These are phyloP conservation scores for Phytophthora multivora DNA, from an alignment of 352 stramenopile species.

Conservation along the genomic window DNA sequence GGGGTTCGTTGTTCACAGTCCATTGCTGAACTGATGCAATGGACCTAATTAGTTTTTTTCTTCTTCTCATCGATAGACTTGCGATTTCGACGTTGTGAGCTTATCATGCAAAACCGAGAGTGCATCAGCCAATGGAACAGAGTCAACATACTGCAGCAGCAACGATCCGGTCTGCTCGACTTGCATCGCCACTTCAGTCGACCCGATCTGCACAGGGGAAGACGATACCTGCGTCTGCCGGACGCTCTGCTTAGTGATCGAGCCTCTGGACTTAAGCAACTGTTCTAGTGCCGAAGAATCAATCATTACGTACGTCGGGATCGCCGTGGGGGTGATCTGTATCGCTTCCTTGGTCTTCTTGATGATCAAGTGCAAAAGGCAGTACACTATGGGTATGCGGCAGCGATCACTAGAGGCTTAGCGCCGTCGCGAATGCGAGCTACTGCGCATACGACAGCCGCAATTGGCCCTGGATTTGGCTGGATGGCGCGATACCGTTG, in stretches of 20 bases:
- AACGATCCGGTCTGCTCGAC: slow-evolving; percentile 30
- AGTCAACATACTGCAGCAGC: slow-evolving; percentile 29
- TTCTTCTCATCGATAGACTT: slow-evolving; percentile 22
- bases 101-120: slow-evolving; percentile 29
- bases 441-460: slow-evolving; percentile 23
- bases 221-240: slow-evolving; percentile 39
- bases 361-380: slow-evolving; percentile 25
- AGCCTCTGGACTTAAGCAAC: slow-evolving; percentile 2
- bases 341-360: slow-evolving; percentile 28
- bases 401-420: slow-evolving; percentile 5
- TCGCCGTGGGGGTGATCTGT: slow-evolving; percentile 13
- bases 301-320: slow-evolving; percentile 24
- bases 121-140: slow-evolving; percentile 1
- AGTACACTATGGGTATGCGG: background rate
- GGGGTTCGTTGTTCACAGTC: slow-evolving; percentile 20
- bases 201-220: slow-evolving; percentile 32
- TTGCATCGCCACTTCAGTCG: slow-evolving; percentile 26
- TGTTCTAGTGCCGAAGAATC: slow-evolving; percentile 3
- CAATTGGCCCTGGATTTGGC: slow-evolving; percentile 31
- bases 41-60: too few relatives aligned
- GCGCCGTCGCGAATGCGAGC: slow-evolving; percentile 19
- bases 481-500: slow-evolving; percentile 32
- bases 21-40: background rate
- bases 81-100: slow-evolving; percentile 36
- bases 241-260: slow-evolving; percentile 37